Evolutionary conservation across 108 stramenopile genomes (phyloP), one percentile per base, ranked within the genome.

Genomic region (Parietichytrium sp.): DNA sequence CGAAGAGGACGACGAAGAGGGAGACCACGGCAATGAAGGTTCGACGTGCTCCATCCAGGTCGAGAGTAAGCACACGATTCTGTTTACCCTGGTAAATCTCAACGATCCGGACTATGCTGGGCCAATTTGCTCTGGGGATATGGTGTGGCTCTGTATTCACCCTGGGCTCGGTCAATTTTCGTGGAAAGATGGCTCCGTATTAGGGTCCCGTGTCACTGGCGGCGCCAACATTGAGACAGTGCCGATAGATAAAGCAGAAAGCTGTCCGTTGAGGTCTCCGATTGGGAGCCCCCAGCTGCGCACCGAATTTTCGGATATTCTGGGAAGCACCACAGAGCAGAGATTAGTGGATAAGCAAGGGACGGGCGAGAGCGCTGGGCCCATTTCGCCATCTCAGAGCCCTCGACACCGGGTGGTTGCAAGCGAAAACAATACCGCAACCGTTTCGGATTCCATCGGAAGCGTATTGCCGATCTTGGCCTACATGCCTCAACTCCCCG

Each of bases 81-180:
- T 72, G 1, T 72, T 72, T 27, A 72, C 61, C 6, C 33, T 72
- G 8, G 61, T 72, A 16, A 72, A 72, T 27, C 42, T 72, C 16
- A 33, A 72, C 42, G 61, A 72, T 27, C 61, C 61, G 10, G 33
- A 25, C 15, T 72, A 72, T 38, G 61, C 45, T 45, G 61, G 61
- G 42, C 61, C 61, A 13, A 42, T 72, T 38, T 45, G 45, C 20
- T 33, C 61, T 7, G 61, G 61, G 8, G 61, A 72, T 42, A 42
- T 45, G 13, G 61, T 72, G 23, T 72, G 61, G 61, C 61, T 72
- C 42, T 72, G 61, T 25, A 72, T 72, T 42, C 61, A 72, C 20
- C 29, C 6, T 6, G 61, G 61, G 10, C 23, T 25, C n/a, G 61
- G 61, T 8, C 61, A 72, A 6, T 72, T 72, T n/a, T 72, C 61